Evolutionary conservation across 306 rosid species (phyloP).

Genomic region (Gleditsia sinensis): DNA sequence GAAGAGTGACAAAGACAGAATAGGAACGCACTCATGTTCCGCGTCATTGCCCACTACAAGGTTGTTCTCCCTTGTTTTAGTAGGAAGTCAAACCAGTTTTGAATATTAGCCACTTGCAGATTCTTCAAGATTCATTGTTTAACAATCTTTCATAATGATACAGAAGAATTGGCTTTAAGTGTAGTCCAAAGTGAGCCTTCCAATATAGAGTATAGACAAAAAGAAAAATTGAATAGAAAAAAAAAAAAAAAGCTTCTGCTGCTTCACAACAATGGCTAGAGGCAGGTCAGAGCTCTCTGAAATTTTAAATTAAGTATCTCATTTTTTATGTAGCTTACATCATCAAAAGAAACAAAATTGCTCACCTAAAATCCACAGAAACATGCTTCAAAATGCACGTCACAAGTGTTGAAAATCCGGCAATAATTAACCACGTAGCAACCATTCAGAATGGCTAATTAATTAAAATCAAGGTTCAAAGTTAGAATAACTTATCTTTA

Average conservation of each 20-base stretch:
- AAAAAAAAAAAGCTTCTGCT: background rate
- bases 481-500: background rate
- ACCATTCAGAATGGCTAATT: background rate
- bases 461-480: conserved; percentile 10
- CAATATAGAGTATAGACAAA: conserved; percentile 8
- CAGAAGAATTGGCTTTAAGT: conserved; percentile 18
- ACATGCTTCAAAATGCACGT: conserved; percentile 44
- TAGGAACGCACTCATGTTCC: no score
- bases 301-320: conserved; percentile 17
- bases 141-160: background rate
- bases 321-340: background rate
- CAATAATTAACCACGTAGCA: conserved; percentile 32
- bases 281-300: background rate
- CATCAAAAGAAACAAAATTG: conserved; percentile 26
- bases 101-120: conserved; percentile 15
- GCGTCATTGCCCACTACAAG: no score
- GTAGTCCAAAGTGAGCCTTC: conserved; percentile 32
- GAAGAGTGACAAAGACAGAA: no score
- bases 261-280: conserved; percentile 21
- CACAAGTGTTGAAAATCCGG: conserved; percentile 33
- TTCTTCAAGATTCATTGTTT: conserved; percentile 28
- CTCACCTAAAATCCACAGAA: conserved; percentile 26
- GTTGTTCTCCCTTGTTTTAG: conserved; percentile 24
- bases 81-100: conserved; percentile 10
- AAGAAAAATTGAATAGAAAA: background rate